These are phyloP conservation scores for Phaeoacremonium minimum DNA, from an alignment of 2,329 filamentous ascomycete species.

Conservation along the genomic window DNA sequence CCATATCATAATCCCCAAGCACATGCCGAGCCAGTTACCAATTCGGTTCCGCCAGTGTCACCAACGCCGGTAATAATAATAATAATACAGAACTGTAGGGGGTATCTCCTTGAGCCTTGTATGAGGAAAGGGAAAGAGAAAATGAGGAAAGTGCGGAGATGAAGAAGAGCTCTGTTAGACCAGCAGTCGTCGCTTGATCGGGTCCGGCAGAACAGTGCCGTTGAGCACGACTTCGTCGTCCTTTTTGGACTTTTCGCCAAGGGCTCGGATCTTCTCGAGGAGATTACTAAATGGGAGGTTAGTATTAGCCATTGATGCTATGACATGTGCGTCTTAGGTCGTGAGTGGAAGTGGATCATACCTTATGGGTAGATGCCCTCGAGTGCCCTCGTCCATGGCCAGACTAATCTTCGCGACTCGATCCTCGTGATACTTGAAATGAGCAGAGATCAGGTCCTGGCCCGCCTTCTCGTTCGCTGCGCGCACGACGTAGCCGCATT, in stretches of 20 bases:
- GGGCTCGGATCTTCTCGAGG: constrained; percentile 48
- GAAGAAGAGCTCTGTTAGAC: constrained; percentile 17
- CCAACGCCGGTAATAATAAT: too few relatives aligned
- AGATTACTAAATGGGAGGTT: constrained; percentile 36
- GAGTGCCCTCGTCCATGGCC: constrained; percentile 51
- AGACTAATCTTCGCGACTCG: constrained; percentile 46
- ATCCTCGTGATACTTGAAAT: constrained; percentile 57
- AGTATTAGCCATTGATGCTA: too few relatives aligned
- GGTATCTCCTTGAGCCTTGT: neutral
- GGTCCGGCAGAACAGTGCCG: constrained; percentile 28
- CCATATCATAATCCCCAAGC: too few relatives aligned
- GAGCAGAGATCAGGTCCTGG: constrained; percentile 52
- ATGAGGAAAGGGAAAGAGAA: neutral
- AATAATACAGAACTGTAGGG: too few relatives aligned
- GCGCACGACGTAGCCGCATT: constrained; percentile 61
- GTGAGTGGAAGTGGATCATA: constrained; percentile 34
- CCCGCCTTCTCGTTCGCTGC: constrained; percentile 52
- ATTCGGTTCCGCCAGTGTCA: too few relatives aligned
- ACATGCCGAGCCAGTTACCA: too few relatives aligned
- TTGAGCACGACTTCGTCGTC: constrained; percentile 25
- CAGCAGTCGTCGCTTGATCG: constrained; percentile 41
- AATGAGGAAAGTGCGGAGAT: neutral
- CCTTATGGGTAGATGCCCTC: constrained; percentile 52
- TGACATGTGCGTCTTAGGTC: too few relatives aligned
- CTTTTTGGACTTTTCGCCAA: constrained; percentile 33